Conservation (phyloP, 306 rosid species). For the Acacia melanoxylon region DNA sequence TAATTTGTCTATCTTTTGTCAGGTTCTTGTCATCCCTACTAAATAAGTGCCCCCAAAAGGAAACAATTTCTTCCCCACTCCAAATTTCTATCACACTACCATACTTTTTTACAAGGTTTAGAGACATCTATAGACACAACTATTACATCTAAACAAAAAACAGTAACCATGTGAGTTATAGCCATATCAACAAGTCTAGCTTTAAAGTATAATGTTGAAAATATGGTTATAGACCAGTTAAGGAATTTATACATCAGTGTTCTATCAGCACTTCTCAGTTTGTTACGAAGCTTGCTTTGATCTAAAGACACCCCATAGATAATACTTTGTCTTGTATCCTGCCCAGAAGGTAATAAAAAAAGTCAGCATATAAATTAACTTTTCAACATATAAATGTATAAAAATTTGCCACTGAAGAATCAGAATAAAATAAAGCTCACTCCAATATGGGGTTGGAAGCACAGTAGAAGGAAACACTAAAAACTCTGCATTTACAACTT, state of each 20-base stretch:
- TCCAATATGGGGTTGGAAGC: slow-evolving; percentile 49
- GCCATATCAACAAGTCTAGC: background rate
- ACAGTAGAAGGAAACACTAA: slow-evolving; percentile 61
- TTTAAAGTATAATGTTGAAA: background rate
- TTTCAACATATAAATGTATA: slow-evolving; percentile 19
- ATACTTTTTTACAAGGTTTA: background rate
- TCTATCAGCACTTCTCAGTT: slow-evolving; percentile 13
- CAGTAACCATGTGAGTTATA: background rate
- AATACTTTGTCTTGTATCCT: slow-evolving; percentile 65
- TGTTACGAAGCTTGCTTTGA: slow-evolving; percentile 33
- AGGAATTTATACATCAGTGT: slow-evolving; percentile 25
- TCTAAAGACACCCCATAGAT: slow-evolving; percentile 85
- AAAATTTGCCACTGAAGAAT: background rate
- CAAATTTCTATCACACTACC: background rate
- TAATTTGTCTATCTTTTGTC: background rate
- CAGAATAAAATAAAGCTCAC: slow-evolving; percentile 48
- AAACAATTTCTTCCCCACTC: slow-evolving; percentile 1
- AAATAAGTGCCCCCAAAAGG: background rate
- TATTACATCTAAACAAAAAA: background rate
- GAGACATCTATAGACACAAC: background rate
- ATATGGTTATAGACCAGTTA: slow-evolving; percentile 1
- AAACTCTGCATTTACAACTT: slow-evolving; percentile 59
- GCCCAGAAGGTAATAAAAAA: slow-evolving; percentile 33
- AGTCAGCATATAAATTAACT: background rate
- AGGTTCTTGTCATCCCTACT: background rate